Base-by-base conservation (phyloP, 1,139 yeast species). In the Zygoascus meyerae region DNA sequence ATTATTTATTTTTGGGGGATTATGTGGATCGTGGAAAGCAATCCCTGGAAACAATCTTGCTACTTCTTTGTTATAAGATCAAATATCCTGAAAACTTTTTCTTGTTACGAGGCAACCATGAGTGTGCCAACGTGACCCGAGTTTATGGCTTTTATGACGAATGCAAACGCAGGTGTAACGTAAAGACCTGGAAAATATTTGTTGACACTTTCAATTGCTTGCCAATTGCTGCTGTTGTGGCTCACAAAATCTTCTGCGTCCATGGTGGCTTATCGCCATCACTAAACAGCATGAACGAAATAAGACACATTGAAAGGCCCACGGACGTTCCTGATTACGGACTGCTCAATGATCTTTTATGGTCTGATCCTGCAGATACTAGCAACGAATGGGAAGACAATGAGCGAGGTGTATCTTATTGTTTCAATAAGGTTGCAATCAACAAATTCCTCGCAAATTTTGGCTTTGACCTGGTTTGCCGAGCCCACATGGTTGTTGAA, bases 401-500 rank as follows among this genome's bases (percentile, higher is more conserved):
- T 64, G 97, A 92, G 68, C 75, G 98, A 52, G 98, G 98, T 12
- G 97, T 92, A 3, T 83, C 94, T n/a, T 92, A 89, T 66, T 94
- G 96, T 68, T 92, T 89, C 66, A 86, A 89, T 56, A 86, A 83
- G 66, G 87, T 86, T 39, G 96, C 97, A 29, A 89, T 92, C 55
- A 87, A 89, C 69, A 89, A 90, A 66, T 92, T 92, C 62, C 70
- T 92, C 48, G 76, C 82, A 52, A 83, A 86, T 50, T 92, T 90
- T 63, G 94, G 92, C 32, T 89, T 92, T 66, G 97, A 92, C 68
- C 74, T 92, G 55, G 96, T 92, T 37, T 92, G 96, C 65, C 78
- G 98, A 56, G 97, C 97, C 14, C 97, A 92, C 68, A 90, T 92
- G 97, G 97, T 92, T 54, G 97, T 92, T 21, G 97, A 92, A 63